Conservation (phyloP, 2,329 filamentous ascomycete species). For the Colletotrichum truncatum region DNA sequence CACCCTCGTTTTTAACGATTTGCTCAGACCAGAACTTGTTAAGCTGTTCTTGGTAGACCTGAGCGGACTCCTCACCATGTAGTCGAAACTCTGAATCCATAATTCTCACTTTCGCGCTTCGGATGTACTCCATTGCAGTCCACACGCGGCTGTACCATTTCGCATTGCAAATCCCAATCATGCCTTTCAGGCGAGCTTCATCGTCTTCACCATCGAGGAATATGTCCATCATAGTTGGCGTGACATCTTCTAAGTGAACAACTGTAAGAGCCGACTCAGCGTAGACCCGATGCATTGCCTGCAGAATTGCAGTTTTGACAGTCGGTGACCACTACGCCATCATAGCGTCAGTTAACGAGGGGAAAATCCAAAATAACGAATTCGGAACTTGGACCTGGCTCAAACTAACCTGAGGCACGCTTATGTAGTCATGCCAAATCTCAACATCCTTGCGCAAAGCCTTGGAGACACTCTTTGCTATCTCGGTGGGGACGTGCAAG, state of each 20-base stretch:
- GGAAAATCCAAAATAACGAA: too few relatives aligned
- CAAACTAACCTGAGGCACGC: background rate
- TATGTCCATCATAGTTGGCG: background rate
- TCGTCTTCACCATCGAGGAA: background rate
- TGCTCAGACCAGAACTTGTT: background rate
- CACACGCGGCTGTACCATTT: background rate
- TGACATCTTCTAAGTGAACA: background rate
- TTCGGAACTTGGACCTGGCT: too few relatives aligned
- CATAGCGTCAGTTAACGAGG: background rate
- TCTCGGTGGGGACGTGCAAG: background rate
- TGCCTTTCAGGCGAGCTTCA: background rate
- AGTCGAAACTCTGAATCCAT: background rate
- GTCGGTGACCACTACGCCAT: background rate
- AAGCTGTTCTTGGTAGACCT: background rate
- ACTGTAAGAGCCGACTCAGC: background rate
- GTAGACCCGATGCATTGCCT: background rate
- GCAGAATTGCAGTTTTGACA: background rate
- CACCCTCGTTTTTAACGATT: background rate
- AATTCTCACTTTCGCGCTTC: background rate
- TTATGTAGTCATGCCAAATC: background rate
- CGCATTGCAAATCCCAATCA: slow-evolving; percentile 6
- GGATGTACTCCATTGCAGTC: slow-evolving; percentile 5
- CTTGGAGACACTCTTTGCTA: background rate
- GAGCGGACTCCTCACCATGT: background rate
- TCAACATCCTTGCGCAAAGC: background rate